Conservation (phyloP, 2,329 filamentous ascomycete genomes). For the Sporothrix variecibatus region DNA sequence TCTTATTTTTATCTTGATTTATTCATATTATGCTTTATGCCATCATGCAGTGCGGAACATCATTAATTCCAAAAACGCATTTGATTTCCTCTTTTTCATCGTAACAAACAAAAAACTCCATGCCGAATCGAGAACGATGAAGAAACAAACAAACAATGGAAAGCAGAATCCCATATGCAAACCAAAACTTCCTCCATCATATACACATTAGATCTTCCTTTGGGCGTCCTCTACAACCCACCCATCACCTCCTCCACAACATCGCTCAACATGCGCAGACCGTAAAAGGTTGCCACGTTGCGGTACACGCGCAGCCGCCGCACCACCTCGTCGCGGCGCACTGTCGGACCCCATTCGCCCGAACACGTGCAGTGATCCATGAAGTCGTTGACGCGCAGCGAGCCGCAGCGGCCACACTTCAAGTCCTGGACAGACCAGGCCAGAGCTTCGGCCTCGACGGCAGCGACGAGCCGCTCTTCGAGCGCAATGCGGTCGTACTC, state of each 20-base stretch:
- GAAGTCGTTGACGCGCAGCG: slow-evolving; percentile 84
- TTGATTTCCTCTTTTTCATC: not conserved
- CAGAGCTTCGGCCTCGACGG: slow-evolving; percentile 72
- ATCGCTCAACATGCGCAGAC: slow-evolving; percentile 75
- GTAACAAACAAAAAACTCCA: slow-evolving; percentile 5
- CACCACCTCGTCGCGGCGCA: slow-evolving; percentile 66
- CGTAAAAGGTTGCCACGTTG: slow-evolving; percentile 76
- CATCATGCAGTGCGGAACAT: slow-evolving; percentile 3
- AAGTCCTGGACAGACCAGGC: slow-evolving; percentile 90
- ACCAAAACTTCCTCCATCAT: not conserved
- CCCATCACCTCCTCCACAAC: slow-evolving; percentile 66
- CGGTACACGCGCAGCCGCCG: slow-evolving; percentile 68
- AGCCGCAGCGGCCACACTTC: slow-evolving; percentile 71
- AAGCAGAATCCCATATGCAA: slow-evolving; percentile 6
- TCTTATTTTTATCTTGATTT: not conserved
- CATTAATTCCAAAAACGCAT: slow-evolving; percentile 7
- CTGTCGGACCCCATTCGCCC: slow-evolving; percentile 76
- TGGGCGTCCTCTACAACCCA: not conserved
- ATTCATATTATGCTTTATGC: slow-evolving; percentile 7
- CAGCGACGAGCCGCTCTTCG: slow-evolving; percentile 78
- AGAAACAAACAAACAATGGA: not conserved
- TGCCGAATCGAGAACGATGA: not conserved
- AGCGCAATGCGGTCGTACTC: slow-evolving; percentile 77
- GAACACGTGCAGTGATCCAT: slow-evolving; percentile 96
- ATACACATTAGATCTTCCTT: not conserved